Base-by-base conservation (phyloP, 169 alveolate species). In the Cryptosporidium ryanae region DNA sequence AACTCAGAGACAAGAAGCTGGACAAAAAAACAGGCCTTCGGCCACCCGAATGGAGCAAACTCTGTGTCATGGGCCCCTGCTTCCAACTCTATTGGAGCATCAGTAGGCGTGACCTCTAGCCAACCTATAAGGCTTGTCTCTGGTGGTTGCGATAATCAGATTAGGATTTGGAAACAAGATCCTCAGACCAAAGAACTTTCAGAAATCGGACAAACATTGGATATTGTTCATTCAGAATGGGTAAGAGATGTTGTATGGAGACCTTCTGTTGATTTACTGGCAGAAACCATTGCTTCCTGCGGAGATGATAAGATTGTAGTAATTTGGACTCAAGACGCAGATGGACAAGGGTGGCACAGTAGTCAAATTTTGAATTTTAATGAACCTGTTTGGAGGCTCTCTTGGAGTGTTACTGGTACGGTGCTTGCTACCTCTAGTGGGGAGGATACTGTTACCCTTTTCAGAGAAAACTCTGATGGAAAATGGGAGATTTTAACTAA, bases 171-270 rank as follows among this genome's bases (percentile, higher is more conserved):
- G 97, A 90, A 67, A 3, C 90, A 89, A 43, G 93, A 92, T 49
- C 93, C 90, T 32, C 94, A 70, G 46, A 90, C 87, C 17, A 89
- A 91, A 66, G 93, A 91, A 66, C 89, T 81, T 64, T 76, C 76
- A 38, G 76, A 89, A 43, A 65, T 89, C 43, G 44, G 44, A 25
- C 93, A 91, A 52, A 90, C 91, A 71, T 18, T 82, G 18, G 90
- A 82, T 55, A 81, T 84, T 27, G 91, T 84, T 49, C 96, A 94
- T 82, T 82, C 90, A n/a, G 93, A 94, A 50, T 84, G 95, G 96
- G 96, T 95, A 29, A 82, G 98, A 64, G 97, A 93, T 57, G 96
- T 96, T 34, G 97, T 97, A 13, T 96, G 97, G 96, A 84, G 94
- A 71, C 95, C 97, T 25, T 91, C 91, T 18, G 71, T 92, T 21